Percentiles rank a stretch among this genome's conserved stretches.
Conservation (phyloP, 768 basidiomycete genomes). For the Agaricus subrufescens region DNA sequence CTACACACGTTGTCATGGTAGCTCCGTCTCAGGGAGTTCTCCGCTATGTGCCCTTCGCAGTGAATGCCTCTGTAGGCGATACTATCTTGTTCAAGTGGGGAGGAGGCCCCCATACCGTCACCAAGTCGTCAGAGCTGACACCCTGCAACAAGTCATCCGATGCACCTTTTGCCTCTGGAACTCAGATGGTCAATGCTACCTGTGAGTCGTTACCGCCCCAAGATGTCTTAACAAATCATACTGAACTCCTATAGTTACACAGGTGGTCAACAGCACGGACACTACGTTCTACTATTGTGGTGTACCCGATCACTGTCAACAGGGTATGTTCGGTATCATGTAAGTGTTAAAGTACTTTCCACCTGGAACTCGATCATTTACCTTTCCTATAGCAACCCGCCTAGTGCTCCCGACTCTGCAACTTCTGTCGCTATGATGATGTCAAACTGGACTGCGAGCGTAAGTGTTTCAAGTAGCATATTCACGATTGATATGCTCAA, state of each 20-base stretch:
- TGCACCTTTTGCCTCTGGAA: constrained; percentile 59
- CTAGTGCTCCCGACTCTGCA: constrained; percentile 39
- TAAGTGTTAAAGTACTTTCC: constrained; percentile 18
- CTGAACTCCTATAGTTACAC: constrained; percentile 43
- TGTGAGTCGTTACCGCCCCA: constrained; percentile 36
- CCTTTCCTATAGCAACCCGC: constrained; percentile 43
- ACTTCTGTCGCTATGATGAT: constrained; percentile 53
- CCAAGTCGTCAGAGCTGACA: constrained; percentile 61
- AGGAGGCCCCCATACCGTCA: constrained; percentile 79
- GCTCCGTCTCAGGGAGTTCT: constrained; percentile 74
- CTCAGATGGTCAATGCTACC: constrained; percentile 56
- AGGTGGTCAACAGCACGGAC: constrained; percentile 69
- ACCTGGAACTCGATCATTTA: constrained; percentile 1
- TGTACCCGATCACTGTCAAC: constrained; percentile 64
- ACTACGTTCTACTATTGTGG: constrained; percentile 76
- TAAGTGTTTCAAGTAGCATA: constrained; percentile 20
- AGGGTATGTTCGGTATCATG: constrained; percentile 87
- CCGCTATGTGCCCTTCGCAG: constrained; percentile 69
- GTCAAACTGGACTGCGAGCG: constrained; percentile 39
- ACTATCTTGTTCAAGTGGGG: constrained; percentile 75
- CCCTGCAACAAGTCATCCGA: constrained; percentile 72
- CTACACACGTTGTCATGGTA: constrained; percentile 72
- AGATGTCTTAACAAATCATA: not conserved
- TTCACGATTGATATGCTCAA: not conserved
- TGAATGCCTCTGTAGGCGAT: constrained; percentile 75